These are phyloP conservation scores for Fusarium buxicola DNA, from an alignment of 2,329 filamentous ascomycete genomes.

Conservation along the genomic window DNA sequence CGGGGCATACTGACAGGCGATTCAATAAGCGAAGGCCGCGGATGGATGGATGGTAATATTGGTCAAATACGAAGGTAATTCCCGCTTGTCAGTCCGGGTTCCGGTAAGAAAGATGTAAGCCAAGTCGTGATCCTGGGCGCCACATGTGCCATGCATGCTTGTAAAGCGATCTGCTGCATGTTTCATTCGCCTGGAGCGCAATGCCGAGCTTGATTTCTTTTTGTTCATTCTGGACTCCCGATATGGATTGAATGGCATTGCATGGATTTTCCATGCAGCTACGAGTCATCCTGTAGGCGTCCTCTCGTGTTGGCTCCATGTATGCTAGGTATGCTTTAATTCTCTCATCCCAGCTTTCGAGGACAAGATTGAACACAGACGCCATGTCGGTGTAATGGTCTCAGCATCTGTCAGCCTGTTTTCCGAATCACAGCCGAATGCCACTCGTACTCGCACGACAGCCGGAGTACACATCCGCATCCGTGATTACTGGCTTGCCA, in stretches of 20 bases:
- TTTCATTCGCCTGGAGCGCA: slow-evolving; percentile 2
- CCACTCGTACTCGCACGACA: slow-evolving; percentile 40
- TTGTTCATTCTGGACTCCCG: background rate
- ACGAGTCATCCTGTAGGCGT: slow-evolving; percentile 4
- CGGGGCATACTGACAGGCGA: slow-evolving; percentile 28
- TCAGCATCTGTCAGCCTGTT: slow-evolving; percentile 36
- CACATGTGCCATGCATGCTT: slow-evolving; percentile 36
- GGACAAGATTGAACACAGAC: slow-evolving; percentile 34
- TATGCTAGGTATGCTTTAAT: background rate
- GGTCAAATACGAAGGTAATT: slow-evolving; percentile 18
- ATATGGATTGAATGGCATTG: slow-evolving; percentile 2
- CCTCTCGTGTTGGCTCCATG: background rate
- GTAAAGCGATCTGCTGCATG: slow-evolving; percentile 6
- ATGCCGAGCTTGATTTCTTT: background rate
- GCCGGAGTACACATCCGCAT: slow-evolving; percentile 29
- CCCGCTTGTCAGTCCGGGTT: slow-evolving; percentile 22
- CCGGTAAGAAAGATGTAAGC: slow-evolving; percentile 23
- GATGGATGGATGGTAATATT: slow-evolving; percentile 30
- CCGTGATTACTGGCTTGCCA: slow-evolving; percentile 26
- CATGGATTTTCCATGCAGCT: slow-evolving; percentile 9
- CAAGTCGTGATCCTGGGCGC: slow-evolving; percentile 34
- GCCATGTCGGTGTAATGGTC: slow-evolving; percentile 38
- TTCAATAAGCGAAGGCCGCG: slow-evolving; percentile 41
- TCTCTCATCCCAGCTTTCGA: slow-evolving; percentile 1
- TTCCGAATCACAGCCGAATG: slow-evolving; percentile 40